Base-by-base conservation (phyloP, 2,329 filamentous ascomycete genomes). In the Clarireedia homoeocarpa region DNA sequence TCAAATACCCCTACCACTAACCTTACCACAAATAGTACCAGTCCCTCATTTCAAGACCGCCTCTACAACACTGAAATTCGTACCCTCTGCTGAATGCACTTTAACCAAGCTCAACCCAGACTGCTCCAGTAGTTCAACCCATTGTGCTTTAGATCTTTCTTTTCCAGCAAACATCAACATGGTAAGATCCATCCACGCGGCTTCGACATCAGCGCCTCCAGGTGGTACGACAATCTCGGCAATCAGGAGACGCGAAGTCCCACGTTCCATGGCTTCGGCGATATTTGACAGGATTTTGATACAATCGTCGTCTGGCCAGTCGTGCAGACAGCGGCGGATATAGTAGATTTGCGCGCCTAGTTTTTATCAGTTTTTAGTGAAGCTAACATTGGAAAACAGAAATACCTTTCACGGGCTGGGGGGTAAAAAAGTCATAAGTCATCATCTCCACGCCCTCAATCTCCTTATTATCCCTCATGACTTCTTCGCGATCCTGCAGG, bases 201-300 rank as follows among this genome's bases (percentile, higher is more conserved):
- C 65, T 45, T 69, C 59, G 62, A 63, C 71, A 30, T 68, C 62
- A 1, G 66, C 70, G 3, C 67, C 67, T 4, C 47, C 61, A 24
- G 73, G 62, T 1, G 73, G 71, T 6, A 77, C 46, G 3, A 76
- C 70, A 24, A 72, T 66, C n/a, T 77, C 75, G 53, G 74, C 71
- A 48, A 77, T 72, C 24, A 77, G 58, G 20, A 77, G 66, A 23
- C 14, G 34, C n/a, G 55, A 57, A 20, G 14, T 15, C 1, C 17
- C 42, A 1, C 24, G 20, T 10, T 26, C 20, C 44, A 57, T 53
- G 24, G 55, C 55, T 20, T 26, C 50, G 26, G 50, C 50, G 30
- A 57, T 51, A 6, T 53, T 38, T 14, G 26, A 38, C 7, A 61
- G 24, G 20, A 61, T 61, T 12, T 40, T 4, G 7, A 58, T 38